Percentiles rank a stretch among this genome's conserved stretches.
These are phyloP conservation scores for Fraxinus latifolia DNA, from an alignment of 305 asterid species.

Conservation along the genomic window DNA sequence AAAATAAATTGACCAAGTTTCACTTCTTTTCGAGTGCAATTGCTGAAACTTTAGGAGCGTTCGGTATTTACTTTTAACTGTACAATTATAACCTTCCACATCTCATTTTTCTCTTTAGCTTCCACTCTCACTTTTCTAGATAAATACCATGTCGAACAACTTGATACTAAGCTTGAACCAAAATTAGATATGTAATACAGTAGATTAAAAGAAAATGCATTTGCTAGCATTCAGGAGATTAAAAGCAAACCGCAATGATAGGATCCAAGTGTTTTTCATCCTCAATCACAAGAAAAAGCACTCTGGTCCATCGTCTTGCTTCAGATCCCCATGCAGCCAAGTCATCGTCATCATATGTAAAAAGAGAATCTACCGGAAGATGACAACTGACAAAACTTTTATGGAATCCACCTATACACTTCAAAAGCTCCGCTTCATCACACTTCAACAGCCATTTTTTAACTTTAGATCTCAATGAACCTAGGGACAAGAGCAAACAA, in stretches of 20 bases:
- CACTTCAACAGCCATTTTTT: constrained; percentile 59
- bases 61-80: neutral
- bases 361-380: constrained; percentile 36
- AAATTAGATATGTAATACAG: neutral
- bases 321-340: constrained; percentile 75
- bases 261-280: constrained; percentile 47
- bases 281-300: constrained; percentile 58
- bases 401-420: constrained; percentile 55
- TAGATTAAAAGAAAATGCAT: constrained; percentile 3
- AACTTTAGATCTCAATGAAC: constrained; percentile 57
- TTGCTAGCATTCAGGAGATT: neutral
- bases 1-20: neutral
- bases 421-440: constrained; percentile 40
- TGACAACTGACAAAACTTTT: constrained; percentile 41
- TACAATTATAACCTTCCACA: neutral
- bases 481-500: constrained; percentile 34
- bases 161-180: neutral
- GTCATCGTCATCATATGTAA: constrained; percentile 72
- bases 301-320: constrained; percentile 86
- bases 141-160: neutral
- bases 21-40: neutral
- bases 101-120: neutral
- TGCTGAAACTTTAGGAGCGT: neutral
- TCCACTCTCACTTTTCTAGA: neutral
- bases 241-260: constrained; percentile 47